A percentile compares a stretch with the other conserved stretches of the same genome.
Conservation (phyloP, 148 eudicot genomes). For the Rhododendron griersonianum region DNA sequence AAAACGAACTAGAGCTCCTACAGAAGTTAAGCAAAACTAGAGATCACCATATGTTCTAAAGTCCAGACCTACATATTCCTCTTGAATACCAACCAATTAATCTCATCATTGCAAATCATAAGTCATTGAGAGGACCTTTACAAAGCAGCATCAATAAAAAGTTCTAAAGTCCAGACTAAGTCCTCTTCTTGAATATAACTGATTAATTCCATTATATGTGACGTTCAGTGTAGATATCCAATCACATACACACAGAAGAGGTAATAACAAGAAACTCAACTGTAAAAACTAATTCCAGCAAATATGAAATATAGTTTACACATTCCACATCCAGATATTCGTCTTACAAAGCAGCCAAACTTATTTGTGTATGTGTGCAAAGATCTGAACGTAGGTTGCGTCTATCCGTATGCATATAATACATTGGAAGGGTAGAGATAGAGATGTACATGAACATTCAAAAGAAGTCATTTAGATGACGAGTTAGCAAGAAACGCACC, state of each 20-base stretch:
- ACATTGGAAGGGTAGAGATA: neutral
- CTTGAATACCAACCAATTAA: neutral
- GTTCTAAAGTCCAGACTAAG: neutral
- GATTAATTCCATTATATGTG: neutral
- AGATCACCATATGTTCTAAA: neutral
- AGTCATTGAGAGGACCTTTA: neutral
- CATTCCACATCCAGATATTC: neutral
- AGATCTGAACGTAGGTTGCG: neutral
- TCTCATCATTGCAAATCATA: neutral
- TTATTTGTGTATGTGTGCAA: neutral
- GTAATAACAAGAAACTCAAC: neutral
- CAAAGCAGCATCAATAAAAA: neutral
- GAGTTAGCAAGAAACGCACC: conserved; percentile 31
- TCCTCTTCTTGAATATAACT: neutral
- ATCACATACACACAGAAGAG: neutral
- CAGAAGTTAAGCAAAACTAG: neutral
- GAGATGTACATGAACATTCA: neutral
- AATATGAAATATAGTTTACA: neutral
- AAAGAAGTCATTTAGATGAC: neutral
- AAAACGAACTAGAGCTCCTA: neutral
- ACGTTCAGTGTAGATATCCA: neutral
- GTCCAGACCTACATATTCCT: neutral
- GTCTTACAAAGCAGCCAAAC: neutral
- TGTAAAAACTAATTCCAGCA: neutral
- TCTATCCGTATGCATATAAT: neutral